Evolutionary conservation across 139 green algal genomes (phyloP).

Genomic region (Chlamydomonas sp.): DNA sequence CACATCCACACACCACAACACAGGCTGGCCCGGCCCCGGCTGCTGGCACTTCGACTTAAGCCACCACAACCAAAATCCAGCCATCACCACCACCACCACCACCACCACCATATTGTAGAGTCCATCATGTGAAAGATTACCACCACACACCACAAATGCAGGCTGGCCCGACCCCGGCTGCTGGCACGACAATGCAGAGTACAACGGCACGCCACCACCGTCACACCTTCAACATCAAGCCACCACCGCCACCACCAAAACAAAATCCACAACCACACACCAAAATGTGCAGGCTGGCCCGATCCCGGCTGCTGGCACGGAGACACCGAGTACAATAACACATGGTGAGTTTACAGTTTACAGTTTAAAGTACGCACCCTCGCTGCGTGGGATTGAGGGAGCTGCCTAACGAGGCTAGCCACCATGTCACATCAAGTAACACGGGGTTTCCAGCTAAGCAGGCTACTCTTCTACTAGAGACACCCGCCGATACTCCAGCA

Average conservation of each 20-base stretch:
- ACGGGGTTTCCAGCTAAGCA: no score
- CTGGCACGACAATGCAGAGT: neutral
- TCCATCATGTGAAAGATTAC: neutral
- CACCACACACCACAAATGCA: neutral
- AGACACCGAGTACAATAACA: slow-evolving; percentile 39
- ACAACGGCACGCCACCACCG: neutral
- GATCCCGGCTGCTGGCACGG: slow-evolving; percentile 47
- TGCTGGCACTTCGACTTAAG: neutral
- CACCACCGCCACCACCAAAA: neutral
- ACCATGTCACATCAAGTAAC: no score
- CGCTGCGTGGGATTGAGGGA: no score
- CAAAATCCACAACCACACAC: neutral
- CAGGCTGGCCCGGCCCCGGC: no score
- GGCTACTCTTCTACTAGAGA: no score
- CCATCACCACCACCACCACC: neutral
- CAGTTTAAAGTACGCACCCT: no score
- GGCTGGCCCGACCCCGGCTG: slow-evolving; percentile 1
- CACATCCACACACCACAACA: no score
- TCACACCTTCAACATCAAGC: neutral
- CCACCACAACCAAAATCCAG: neutral
- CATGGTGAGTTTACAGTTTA: no score
- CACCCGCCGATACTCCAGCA: no score
- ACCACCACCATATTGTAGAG: neutral
- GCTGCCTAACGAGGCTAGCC: no score
- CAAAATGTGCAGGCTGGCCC: slow-evolving; percentile 34